Evolutionary conservation across 176 grass and related monocot species (phyloP).

Genomic region (Avena atlantica): DNA sequence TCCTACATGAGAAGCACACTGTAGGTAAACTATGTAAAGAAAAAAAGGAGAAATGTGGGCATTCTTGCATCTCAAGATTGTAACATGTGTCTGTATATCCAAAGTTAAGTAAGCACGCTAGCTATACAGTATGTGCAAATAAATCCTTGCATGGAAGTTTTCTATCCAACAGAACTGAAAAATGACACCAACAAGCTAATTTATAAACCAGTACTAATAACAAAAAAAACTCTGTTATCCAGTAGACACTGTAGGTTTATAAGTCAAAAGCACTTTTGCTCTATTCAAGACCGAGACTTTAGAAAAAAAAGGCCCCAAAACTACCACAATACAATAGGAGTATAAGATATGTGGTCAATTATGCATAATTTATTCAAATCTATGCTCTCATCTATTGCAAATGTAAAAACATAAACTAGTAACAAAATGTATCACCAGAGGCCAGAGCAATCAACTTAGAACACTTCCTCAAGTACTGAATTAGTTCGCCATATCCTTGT

Average conservation of each 20-base stretch:
- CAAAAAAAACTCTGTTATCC: neutral
- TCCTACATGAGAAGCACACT: conserved; percentile 17
- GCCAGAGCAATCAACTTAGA: neutral
- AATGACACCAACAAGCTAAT: neutral
- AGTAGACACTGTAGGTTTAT: neutral
- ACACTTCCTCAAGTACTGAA: conserved; percentile 17
- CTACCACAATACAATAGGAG: neutral
- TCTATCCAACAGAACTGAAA: neutral
- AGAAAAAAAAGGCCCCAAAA: neutral
- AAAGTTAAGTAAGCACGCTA: neutral
- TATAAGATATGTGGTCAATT: neutral
- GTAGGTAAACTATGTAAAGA: neutral
- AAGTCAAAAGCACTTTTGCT: neutral
- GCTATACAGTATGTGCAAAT: neutral
- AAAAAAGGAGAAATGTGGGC: neutral
- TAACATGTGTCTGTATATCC: conserved; percentile 3
- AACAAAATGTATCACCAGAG: no score
- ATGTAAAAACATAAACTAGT: neutral
- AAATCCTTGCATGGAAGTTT: neutral
- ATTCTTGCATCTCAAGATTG: neutral
- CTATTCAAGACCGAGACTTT: conserved; percentile 4
- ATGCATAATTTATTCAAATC: neutral
- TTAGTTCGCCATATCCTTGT: neutral
- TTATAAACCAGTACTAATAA: neutral
- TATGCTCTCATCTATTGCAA: neutral